Percentiles rank a stretch among this genome's conserved stretches.
These are phyloP conservation scores for Kickxella alabastrina DNA, from an alignment of 192 early-diverging fungal genomes.

Conservation along the genomic window DNA sequence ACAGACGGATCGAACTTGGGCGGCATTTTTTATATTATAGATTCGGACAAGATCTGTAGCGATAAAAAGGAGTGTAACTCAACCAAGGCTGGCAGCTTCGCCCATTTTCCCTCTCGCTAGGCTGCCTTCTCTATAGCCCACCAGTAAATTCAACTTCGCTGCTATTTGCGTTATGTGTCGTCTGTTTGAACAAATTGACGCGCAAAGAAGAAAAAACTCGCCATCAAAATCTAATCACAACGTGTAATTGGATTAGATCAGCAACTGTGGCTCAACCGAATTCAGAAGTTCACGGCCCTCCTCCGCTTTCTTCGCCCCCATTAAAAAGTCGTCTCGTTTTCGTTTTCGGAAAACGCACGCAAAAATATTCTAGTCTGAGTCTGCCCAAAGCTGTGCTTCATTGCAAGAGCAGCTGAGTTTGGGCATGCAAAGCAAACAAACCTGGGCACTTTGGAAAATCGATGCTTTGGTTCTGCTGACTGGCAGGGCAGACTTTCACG, in stretches of 20 bases:
- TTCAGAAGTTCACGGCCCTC: neutral
- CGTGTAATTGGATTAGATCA: neutral
- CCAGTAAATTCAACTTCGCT: neutral
- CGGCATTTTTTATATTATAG: constrained; percentile 59
- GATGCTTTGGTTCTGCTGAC: too few species aligned
- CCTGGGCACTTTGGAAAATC: too few species aligned
- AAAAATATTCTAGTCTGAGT: too few species aligned
- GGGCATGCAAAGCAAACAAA: too few species aligned
- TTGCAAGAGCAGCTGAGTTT: too few species aligned
- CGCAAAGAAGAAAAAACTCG: neutral
- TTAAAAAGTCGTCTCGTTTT: too few species aligned
- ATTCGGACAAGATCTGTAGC: constrained; percentile 4
- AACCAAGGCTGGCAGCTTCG: neutral
- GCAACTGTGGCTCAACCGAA: neutral
- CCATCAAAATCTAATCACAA: neutral
- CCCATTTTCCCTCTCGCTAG: constrained; percentile 3
- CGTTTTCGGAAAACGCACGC: too few species aligned
- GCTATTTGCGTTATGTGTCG: too few species aligned
- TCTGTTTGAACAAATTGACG: too few species aligned
- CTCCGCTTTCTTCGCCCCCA: too few species aligned
- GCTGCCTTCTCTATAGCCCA: neutral
- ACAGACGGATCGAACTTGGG: constrained; percentile 85
- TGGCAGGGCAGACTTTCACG: too few species aligned
- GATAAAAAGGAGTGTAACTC: constrained; percentile 7
- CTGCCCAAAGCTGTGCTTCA: too few species aligned